Conservation (phyloP, 2,329 filamentous ascomycete genomes). For the Dendryphion nanum region DNA sequence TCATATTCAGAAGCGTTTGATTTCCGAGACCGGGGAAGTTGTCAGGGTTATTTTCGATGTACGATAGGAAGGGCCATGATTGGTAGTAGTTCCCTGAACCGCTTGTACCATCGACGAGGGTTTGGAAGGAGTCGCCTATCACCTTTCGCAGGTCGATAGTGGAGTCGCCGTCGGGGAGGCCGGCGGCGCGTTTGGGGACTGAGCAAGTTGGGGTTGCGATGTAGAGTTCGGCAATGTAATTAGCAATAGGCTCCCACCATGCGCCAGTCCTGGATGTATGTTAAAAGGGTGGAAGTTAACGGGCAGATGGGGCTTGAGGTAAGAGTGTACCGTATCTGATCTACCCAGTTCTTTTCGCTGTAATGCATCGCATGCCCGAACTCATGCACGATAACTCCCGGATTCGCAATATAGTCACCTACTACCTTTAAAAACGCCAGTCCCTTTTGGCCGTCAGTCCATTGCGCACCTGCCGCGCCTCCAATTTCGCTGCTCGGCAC, state of each 20-base stretch:
- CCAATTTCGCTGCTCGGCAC: conserved; percentile 33
- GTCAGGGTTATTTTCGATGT: conserved; percentile 51
- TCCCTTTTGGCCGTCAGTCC: conserved; percentile 40
- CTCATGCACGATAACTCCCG: conserved; percentile 50
- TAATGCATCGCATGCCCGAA: conserved; percentile 52
- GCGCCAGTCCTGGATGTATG: conserved; percentile 41
- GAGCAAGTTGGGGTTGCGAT: conserved; percentile 47
- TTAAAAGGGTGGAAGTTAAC: not conserved
- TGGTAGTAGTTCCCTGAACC: conserved; percentile 52
- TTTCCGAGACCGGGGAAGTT: conserved; percentile 29
- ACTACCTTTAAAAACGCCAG: conserved; percentile 48
- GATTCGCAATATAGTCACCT: conserved; percentile 37
- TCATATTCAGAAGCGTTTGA: conserved; percentile 21
- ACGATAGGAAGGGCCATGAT: conserved; percentile 52
- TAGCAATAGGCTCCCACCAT: conserved; percentile 52
- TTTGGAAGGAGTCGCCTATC: conserved; percentile 49
- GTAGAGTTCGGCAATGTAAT: conserved; percentile 52
- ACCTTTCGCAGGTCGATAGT: conserved; percentile 37
- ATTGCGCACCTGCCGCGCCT: conserved; percentile 31
- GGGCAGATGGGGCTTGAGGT: not conserved
- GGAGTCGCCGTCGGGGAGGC: conserved; percentile 11
- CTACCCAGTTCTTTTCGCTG: conserved; percentile 35
- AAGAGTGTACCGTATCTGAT: conserved; percentile 32
- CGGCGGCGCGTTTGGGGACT: conserved; percentile 36
- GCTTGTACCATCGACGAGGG: conserved; percentile 48